Evolutionary conservation across 108 stramenopile genomes (phyloP).

Genomic region (Skeletonema potamos): DNA sequence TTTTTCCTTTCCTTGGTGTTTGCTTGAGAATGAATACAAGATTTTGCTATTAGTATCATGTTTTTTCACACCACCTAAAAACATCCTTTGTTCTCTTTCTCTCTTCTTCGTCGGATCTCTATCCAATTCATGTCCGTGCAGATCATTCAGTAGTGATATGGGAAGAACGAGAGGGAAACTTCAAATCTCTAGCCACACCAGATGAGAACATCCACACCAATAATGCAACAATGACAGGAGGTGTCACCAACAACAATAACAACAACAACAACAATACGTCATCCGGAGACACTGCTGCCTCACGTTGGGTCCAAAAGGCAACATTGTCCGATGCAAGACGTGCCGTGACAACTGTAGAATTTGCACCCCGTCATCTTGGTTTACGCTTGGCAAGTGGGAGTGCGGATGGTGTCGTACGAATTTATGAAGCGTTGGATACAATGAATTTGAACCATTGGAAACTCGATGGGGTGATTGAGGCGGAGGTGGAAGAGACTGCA

Average conservation of each 20-base stretch:
- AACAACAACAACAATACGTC: background rate
- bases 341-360: constrained; percentile 84
- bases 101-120: too few relatives aligned
- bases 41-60: too few relatives aligned
- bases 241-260: constrained; percentile 21
- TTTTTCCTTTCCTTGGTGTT: too few relatives aligned
- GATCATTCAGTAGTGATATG: constrained; percentile 90
- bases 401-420: constrained; percentile 86
- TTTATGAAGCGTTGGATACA: constrained; percentile 93
- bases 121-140: background rate
- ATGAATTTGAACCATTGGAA: constrained; percentile 91
- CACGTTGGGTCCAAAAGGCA: constrained; percentile 81
- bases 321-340: constrained; percentile 80
- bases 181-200: constrained; percentile 34
- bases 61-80: too few relatives aligned
- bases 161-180: constrained; percentile 78
- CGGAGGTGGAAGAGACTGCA: constrained; percentile 36
- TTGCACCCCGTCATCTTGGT: constrained; percentile 91
- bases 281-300: constrained; percentile 33
- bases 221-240: background rate
- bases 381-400: constrained; percentile 86
- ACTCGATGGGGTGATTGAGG: constrained; percentile 60
- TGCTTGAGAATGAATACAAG: too few relatives aligned
- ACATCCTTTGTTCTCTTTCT: too few relatives aligned
- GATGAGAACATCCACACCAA: constrained; percentile 11